These are phyloP conservation scores for Pseudopyrenochaeta lycopersici DNA, from an alignment of 2,329 filamentous ascomycete genomes.

Conservation along the genomic window DNA sequence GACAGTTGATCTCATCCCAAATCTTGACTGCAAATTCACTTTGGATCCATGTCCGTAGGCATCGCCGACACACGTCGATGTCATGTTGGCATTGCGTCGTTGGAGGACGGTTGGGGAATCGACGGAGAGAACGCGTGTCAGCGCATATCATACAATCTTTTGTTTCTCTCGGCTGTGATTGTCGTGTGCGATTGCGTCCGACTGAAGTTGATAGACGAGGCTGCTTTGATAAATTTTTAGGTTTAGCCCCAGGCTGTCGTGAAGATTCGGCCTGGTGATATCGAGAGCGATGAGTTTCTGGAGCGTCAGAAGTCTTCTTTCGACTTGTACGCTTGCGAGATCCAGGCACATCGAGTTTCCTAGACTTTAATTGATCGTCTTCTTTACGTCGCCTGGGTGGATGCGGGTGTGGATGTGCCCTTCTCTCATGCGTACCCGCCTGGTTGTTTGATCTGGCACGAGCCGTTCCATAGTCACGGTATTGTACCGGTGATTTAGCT, in stretches of 20 bases:
- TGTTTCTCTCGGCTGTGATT: background rate
- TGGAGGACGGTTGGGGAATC: constrained; percentile 43
- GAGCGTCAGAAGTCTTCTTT: background rate
- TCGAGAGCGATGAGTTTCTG: background rate
- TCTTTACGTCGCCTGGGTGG: background rate
- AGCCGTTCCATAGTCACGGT: background rate
- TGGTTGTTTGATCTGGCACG: background rate
- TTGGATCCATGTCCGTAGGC: constrained; percentile 51
- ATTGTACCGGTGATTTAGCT: background rate
- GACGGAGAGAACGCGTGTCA: constrained; percentile 36
- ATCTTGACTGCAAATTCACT: constrained; percentile 47
- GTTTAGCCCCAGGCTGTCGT: background rate
- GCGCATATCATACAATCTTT: constrained; percentile 47
- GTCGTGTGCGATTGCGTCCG: background rate
- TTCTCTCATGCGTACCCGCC: background rate
- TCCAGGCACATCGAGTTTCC: background rate
- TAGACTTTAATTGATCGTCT: background rate
- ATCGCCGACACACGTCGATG: constrained; percentile 47
- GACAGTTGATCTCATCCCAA: constrained; percentile 62
- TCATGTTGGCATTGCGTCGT: constrained; percentile 47
- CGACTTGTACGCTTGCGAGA: background rate
- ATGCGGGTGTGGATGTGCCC: background rate
- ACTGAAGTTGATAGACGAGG: background rate
- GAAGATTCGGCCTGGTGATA: background rate
- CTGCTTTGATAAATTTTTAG: background rate